phyloP scores from a whole-genome alignment of 805 yeast species.

The Hanseniaspora meyeri region DNA sequence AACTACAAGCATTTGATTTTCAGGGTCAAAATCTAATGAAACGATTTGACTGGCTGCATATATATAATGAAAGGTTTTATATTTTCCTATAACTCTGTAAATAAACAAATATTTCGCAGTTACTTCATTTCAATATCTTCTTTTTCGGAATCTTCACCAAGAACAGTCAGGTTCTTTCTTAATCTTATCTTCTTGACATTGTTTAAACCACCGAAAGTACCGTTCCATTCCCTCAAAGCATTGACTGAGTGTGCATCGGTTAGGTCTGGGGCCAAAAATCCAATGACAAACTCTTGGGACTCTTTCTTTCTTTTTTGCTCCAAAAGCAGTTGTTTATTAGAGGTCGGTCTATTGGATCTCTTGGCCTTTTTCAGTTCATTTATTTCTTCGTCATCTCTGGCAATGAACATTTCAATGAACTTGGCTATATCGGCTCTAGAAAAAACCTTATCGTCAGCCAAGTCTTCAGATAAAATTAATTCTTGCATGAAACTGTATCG shows the following conservation, averaged over 20 bases:
- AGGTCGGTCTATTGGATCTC: slow-evolving; percentile 80
- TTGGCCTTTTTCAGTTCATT: slow-evolving; percentile 47
- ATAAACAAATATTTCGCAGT: no score
- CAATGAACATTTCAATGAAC: slow-evolving; percentile 49
- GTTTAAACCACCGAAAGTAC: slow-evolving; percentile 65
- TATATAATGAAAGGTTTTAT: background rate
- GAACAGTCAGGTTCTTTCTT: slow-evolving; percentile 19
- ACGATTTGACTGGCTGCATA: background rate
- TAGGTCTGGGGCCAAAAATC: slow-evolving; percentile 63
- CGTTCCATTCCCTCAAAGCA: slow-evolving; percentile 62
- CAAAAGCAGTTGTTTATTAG: slow-evolving; percentile 54
- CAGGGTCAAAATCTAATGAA: background rate
- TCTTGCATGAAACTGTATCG: slow-evolving; percentile 51
- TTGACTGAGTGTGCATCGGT: slow-evolving; percentile 47
- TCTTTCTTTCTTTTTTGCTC: slow-evolving; percentile 55
- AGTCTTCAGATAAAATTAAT: slow-evolving; percentile 33
- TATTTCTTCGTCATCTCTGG: slow-evolving; percentile 66
- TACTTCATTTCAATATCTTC: slow-evolving; percentile 11
- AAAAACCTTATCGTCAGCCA: slow-evolving; percentile 33
- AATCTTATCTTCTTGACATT: slow-evolving; percentile 40
- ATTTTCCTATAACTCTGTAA: background rate
- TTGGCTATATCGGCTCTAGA: slow-evolving; percentile 45
- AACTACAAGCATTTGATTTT: background rate
- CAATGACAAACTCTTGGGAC: slow-evolving; percentile 48
- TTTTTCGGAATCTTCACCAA: background rate